Conservation (phyloP, 2,329 filamentous ascomycete genomes). For the Trichoderma lentiforme region DNA sequence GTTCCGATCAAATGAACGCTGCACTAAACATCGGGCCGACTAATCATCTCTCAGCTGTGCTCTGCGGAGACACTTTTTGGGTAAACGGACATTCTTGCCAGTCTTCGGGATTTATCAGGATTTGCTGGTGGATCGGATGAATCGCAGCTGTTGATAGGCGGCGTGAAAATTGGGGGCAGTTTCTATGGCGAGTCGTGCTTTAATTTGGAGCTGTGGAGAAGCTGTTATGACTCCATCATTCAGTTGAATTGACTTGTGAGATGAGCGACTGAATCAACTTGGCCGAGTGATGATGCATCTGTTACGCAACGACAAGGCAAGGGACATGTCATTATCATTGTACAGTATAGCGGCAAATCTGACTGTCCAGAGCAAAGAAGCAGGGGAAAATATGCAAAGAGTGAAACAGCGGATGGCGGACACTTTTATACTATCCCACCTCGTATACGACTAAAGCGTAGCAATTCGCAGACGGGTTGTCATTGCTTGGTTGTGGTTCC, state of each 20-base stretch:
- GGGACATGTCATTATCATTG: neutral
- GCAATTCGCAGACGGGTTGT: no score
- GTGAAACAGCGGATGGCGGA: neutral
- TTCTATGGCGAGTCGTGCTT: slow-evolving; percentile 2
- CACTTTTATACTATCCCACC: neutral
- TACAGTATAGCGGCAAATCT: neutral
- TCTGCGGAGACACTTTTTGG: neutral
- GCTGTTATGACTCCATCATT: neutral
- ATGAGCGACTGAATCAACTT: neutral
- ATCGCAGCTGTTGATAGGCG: neutral
- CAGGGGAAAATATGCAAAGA: neutral
- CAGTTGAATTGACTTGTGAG: neutral
- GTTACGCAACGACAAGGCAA: neutral
- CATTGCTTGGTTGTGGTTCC: no score
- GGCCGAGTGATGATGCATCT: neutral
- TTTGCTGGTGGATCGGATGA: slow-evolving; percentile 8
- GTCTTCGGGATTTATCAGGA: slow-evolving; percentile 5
- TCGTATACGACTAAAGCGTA: neutral
- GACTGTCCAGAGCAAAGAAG: neutral
- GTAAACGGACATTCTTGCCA: slow-evolving; percentile 9
- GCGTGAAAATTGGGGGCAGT: neutral
- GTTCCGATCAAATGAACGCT: neutral
- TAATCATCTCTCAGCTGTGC: neutral
- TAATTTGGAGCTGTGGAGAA: neutral
- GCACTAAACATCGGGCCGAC: slow-evolving; percentile 11